Evolutionary conservation across 768 basidiomycete species (phyloP).

Genomic region (Omphalotus guepiniiformis): DNA sequence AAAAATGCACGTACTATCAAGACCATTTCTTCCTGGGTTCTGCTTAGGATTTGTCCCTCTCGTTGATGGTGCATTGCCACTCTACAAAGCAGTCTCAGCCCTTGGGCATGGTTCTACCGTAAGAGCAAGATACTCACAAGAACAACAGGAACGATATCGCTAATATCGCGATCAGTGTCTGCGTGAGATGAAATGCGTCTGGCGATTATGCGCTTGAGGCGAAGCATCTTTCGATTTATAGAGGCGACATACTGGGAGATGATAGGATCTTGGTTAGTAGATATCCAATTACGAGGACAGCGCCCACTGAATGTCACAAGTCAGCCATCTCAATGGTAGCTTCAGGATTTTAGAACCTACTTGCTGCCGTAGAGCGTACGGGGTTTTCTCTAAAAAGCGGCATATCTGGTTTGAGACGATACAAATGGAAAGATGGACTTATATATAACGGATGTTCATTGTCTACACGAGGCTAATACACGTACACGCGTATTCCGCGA

Average conservation of each 20-base stretch:
- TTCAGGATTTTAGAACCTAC: constrained; percentile 19
- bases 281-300: constrained; percentile 48
- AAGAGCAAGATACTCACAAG: constrained; percentile 43
- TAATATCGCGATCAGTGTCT: constrained; percentile 68
- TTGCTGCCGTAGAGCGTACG: constrained; percentile 38
- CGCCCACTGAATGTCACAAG: constrained; percentile 30
- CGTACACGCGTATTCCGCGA: constrained; percentile 7
- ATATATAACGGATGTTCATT: constrained; percentile 13
- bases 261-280: constrained; percentile 46
- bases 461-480: constrained; percentile 19
- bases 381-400: constrained; percentile 48
- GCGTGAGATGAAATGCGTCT: constrained; percentile 66
- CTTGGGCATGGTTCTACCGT: not conserved
- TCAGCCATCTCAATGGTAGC: not conserved
- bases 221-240: not conserved
- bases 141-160: constrained; percentile 62
- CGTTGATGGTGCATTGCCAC: constrained; percentile 63
- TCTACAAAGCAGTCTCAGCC: constrained; percentile 29
- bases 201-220: constrained; percentile 3
- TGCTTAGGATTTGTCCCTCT: constrained; percentile 58
- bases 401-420: constrained; percentile 25
- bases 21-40: constrained; percentile 69
- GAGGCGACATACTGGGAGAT: constrained; percentile 35
- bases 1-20: too few relatives aligned
- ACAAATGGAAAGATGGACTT: not conserved